These are phyloP conservation scores for Pseudonectria foliicola DNA, from an alignment of 2,329 filamentous ascomycete genomes.

Conservation along the genomic window DNA sequence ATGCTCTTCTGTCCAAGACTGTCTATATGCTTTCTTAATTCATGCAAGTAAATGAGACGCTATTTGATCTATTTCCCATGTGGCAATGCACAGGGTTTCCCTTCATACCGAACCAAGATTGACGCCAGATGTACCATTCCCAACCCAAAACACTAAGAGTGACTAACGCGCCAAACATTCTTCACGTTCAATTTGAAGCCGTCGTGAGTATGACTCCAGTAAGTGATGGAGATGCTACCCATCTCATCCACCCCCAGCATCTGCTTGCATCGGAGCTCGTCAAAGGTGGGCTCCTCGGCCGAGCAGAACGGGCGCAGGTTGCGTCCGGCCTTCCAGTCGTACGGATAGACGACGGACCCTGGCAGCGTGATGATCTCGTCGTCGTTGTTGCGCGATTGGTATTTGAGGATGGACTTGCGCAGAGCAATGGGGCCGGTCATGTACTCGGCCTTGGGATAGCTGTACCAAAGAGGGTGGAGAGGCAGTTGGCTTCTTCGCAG, in stretches of 20 bases:
- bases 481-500: constrained; percentile 4
- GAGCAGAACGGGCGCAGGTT: constrained; percentile 12
- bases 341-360: constrained; percentile 18
- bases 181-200: constrained; percentile 1
- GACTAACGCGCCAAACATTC: not conserved
- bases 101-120: too few species aligned
- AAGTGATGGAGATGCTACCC: constrained; percentile 19
- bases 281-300: constrained; percentile 10
- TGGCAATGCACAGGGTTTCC: too few species aligned
- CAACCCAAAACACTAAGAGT: too few species aligned
- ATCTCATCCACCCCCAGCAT: constrained; percentile 10
- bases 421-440: constrained; percentile 12
- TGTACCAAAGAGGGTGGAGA: constrained; percentile 1
- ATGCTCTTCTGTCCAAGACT: too few species aligned
- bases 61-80: too few species aligned
- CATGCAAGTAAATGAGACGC: too few species aligned
- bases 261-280: constrained; percentile 14
- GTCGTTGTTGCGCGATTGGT: constrained; percentile 1
- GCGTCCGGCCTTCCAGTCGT: constrained; percentile 16
- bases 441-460: constrained; percentile 8
- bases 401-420: constrained; percentile 5
- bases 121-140: too few species aligned
- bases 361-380: constrained; percentile 16
- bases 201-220: constrained; percentile 21
- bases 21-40: too few species aligned